Conservation (phyloP, 1,284 basidiomycete species). For the Boletellus deceptivus region DNA sequence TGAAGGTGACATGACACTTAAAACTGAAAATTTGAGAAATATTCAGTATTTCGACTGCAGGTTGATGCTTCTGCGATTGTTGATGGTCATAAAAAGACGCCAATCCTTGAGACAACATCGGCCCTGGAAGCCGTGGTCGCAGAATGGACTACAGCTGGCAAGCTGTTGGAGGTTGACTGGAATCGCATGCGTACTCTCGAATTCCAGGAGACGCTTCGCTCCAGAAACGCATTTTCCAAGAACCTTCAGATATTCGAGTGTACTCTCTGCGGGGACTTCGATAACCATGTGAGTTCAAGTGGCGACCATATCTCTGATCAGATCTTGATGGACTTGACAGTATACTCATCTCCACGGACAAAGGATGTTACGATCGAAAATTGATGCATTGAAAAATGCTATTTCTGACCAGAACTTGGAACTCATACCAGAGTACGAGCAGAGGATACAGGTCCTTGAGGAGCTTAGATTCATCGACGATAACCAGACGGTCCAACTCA, state of each 20-base stretch:
- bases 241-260: conserved; percentile 50
- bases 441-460: conserved; percentile 88
- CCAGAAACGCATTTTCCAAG: conserved; percentile 53
- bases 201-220: conserved; percentile 82
- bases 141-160: conserved; percentile 51
- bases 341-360: conserved; percentile 75
- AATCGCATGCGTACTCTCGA: conserved; percentile 80
- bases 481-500: conserved; percentile 91
- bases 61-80: conserved; percentile 70
- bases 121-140: conserved; percentile 49
- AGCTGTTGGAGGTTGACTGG: conserved; percentile 83
- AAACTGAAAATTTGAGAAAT: background rate
- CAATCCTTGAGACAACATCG: conserved; percentile 54
- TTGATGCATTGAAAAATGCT: conserved; percentile 73
- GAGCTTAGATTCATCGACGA: conserved; percentile 92
- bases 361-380: conserved; percentile 70
- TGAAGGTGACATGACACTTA: conserved; percentile 60
- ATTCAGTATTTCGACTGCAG: conserved; percentile 38
- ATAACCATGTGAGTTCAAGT: conserved; percentile 34
- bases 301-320: background rate
- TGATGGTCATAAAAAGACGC: conserved; percentile 61
- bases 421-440: conserved; percentile 95
- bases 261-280: conserved; percentile 62
- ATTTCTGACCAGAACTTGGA: conserved; percentile 97
- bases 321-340: conserved; percentile 41